Base-by-base conservation (phyloP, 2,329 filamentous ascomycete species). In the Cladosporium sp. region DNA sequence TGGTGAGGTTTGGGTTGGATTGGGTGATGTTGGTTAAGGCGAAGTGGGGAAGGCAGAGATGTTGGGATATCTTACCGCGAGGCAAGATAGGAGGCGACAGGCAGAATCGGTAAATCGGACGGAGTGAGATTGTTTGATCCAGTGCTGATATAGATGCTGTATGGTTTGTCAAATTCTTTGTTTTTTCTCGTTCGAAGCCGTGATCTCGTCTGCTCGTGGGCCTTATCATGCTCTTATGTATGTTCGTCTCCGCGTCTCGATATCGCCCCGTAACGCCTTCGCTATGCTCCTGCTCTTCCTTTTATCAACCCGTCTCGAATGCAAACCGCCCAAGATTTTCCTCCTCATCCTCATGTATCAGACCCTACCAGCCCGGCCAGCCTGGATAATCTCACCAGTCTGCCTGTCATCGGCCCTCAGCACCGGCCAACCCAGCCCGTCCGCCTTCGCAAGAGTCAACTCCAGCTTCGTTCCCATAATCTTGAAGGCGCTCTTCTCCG, bases 401-500 rank as follows among this genome's bases (percentile, higher is more conserved):
- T 75, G 76, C 59, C 74, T 78, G 62, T 95, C 89, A 63, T 93
- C 88, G 54, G 83, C 86, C 56, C 89, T 80, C 64, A 96, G 72
- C 4, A 93, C 87, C 33, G 90, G 87, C 91, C 91, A 96, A 64
- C 88, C 87, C 40, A 79, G 78, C 9, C 84, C 86, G 62, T 91
- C 86, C 2, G 84, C 84, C 73, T 86, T 86, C 28, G 70, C 80
- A 51, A 96, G 73, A 28, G 77, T 85, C 64, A 95, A 74, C 71
- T 96, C 91, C 48, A 96, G 74, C 75, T 96, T 96, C 1, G 90
- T 95, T 22, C 89, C 89, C 68, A 95, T 77, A 54, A 96, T 82
- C 72, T 87, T 89, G 74, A 82, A 92, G 53, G 79, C 78, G 60
- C 86, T 89, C 69, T 87, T 84, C 53, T 81, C 84, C 2, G 85